phyloP scores from a whole-genome alignment of 345 rosid genomes.

The Boechera divaricarpa region DNA sequence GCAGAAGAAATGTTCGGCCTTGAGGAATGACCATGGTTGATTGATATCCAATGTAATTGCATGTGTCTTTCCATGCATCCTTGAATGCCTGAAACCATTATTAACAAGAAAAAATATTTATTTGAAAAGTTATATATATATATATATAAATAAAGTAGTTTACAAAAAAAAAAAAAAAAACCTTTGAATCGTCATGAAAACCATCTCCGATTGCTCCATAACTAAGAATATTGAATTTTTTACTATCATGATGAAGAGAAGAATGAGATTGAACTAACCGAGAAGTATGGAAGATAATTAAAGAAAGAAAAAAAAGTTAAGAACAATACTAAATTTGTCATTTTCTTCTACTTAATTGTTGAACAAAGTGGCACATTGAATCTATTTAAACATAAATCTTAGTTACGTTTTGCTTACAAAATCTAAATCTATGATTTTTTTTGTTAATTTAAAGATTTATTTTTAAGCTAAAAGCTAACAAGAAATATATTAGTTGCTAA shows the following conservation, averaged over 20 bases:
- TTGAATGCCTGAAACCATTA: slow-evolving; percentile 46
- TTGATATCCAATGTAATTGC: slow-evolving; percentile 30
- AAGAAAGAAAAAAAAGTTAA: background rate
- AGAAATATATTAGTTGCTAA: too few species aligned
- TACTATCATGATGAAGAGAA: background rate
- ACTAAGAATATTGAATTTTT: slow-evolving; percentile 38
- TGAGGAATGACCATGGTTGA: slow-evolving; percentile 44
- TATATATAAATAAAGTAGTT: slow-evolving; percentile 13
- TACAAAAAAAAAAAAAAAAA: slow-evolving; percentile 1
- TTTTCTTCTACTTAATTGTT: background rate
- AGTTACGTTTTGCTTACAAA: background rate
- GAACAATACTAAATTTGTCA: background rate
- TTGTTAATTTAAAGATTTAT: background rate
- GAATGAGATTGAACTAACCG: slow-evolving; percentile 12
- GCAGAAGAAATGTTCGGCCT: slow-evolving; percentile 45
- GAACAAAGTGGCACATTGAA: background rate
- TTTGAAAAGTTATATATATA: background rate
- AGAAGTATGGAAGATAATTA: slow-evolving; percentile 11
- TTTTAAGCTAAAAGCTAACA: too few species aligned
- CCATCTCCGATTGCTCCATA: slow-evolving; percentile 54
- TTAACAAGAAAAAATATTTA: background rate
- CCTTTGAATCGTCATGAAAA: slow-evolving; percentile 47
- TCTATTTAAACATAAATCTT: background rate
- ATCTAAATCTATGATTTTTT: background rate
- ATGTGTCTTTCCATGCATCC: slow-evolving; percentile 51